Percentiles rank a stretch among this genome's conserved stretches.
Evolutionary conservation across 495 filamentous ascomycete species (phyloP).

Genomic region (Hypoxylon lienhwacheense): DNA sequence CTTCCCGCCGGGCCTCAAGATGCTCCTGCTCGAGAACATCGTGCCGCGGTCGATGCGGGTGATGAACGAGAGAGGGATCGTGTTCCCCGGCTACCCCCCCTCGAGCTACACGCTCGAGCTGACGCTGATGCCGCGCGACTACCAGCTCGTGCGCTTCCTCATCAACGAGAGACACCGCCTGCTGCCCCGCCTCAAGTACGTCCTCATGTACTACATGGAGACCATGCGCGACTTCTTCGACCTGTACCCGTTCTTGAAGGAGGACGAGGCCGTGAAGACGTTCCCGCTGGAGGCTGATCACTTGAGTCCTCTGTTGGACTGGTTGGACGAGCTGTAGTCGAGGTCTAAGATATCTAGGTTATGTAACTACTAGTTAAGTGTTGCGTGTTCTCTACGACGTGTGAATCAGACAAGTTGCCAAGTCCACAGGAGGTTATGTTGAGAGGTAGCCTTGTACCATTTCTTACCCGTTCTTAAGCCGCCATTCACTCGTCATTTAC

Average conservation of each 20-base stretch:
- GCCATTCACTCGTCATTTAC: no score
- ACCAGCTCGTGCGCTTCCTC: slow-evolving; percentile 25
- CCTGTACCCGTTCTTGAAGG: slow-evolving; percentile 10
- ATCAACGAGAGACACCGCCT: slow-evolving; percentile 23
- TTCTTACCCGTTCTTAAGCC: no score
- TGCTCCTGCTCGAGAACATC: slow-evolving; percentile 31
- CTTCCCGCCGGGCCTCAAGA: slow-evolving; percentile 32
- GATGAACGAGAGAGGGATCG: slow-evolving; percentile 26
- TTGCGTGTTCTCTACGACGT: no score
- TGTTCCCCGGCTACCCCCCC: slow-evolving; percentile 27
- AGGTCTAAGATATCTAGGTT: no score
- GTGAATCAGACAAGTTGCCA: no score
- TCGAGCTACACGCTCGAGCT: slow-evolving; percentile 23
- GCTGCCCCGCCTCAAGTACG: slow-evolving; percentile 29
- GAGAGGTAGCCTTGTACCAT: no score
- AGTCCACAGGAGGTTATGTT: no score
- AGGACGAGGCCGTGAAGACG: slow-evolving; percentile 13
- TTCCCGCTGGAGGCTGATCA: slow-evolving; percentile 17
- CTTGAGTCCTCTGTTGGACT: slow-evolving; percentile 23
- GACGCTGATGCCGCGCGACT: slow-evolving; percentile 26
- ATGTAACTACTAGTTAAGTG: no score
- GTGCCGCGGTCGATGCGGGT: slow-evolving; percentile 28
- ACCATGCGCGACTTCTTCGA: slow-evolving; percentile 5
- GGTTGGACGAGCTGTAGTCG: slow-evolving; percentile 28
- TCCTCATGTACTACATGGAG: slow-evolving; percentile 27